Base-by-base conservation (phyloP, 345 rosid species). In the sweet orange (Citrus sinensis) region DNA sequence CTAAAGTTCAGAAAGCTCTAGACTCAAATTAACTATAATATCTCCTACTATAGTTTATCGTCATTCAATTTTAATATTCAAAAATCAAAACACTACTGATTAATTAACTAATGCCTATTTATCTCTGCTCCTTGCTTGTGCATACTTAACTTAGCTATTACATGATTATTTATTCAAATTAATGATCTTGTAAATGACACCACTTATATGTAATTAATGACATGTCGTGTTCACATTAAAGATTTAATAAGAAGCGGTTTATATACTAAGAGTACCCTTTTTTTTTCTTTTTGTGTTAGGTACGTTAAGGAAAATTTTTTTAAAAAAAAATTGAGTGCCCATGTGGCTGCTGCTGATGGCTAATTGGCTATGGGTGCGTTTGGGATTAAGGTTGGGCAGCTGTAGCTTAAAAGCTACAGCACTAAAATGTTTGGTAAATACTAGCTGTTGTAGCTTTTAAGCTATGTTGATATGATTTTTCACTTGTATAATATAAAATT, bases 1-100 rank as follows among this genome's bases (percentile, higher is more conserved):
- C 97, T 24, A 90, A 87, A 86, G 92, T 92, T 77, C 90, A 83
- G 39, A 80, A 66, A 78, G 85, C 86, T 78, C 69, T 76, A 54
- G 74, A 82, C 60, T 84, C 58, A 16, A 54, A 17, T 54, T 54
- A 54, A 54, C 22, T 54, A 54, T 5, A 54, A 4, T 0, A 16
- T 16, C 6, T 5, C 2, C 58, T 54, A 17, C 22, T 54, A 54
- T 4, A 16, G 22, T 19, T 5, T 54, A 54, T 54, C 58, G 17
- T 19, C 58, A 54, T 54, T 54, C 58, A 54, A 54, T 54, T 54
- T 54, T 54, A 54, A 17, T 46, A 46, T 13, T 17, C 58, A 54
- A 54, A 54, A 14, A 22, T 17, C 58, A 54, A 54, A 54, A 14
- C 58, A 42, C 25, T 17, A 32, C 25, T 75, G 14, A 24, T 46